Conservation (phyloP, 192 early-diverging fungal species). For the Allomyces arbusculus region DNA sequence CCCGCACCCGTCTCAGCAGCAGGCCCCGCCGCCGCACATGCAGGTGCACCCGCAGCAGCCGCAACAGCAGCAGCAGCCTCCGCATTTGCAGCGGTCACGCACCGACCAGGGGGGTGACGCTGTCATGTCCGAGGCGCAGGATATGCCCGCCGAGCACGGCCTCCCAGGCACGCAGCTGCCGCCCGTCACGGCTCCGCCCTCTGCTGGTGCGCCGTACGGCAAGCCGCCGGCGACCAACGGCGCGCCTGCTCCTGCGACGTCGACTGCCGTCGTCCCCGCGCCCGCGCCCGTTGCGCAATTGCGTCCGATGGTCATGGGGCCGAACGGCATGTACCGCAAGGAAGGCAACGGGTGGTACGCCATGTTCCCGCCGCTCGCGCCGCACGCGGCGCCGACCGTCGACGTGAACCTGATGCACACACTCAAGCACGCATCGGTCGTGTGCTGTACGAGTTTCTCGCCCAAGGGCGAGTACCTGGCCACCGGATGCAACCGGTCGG, state of each 20-base stretch:
- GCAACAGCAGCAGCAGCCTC: no score
- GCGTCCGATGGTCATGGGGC: constrained; percentile 10
- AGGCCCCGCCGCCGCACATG: no score
- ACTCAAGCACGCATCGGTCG: constrained; percentile 59
- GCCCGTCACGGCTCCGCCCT: background rate
- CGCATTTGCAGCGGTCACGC: no score
- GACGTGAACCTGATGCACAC: constrained; percentile 18
- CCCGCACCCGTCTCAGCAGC: no score
- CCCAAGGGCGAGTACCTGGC: constrained; percentile 77
- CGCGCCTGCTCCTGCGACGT: constrained; percentile 16
- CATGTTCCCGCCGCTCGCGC: constrained; percentile 2
- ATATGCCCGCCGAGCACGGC: no score
- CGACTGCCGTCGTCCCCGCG: constrained; percentile 40
- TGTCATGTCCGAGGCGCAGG: no score
- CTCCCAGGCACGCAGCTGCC: background rate
- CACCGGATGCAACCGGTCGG: constrained; percentile 78
- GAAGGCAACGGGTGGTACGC: constrained; percentile 20
- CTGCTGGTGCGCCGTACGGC: background rate
- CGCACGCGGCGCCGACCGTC: constrained; percentile 6
- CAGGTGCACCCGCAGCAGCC: no score
- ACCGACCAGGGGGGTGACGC: no score
- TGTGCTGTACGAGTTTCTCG: constrained; percentile 93
- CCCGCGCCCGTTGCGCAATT: constrained; percentile 41
- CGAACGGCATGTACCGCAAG: constrained; percentile 9
- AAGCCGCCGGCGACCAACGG: background rate